Base-by-base conservation (phyloP, 2,329 filamentous ascomycete genomes). In the Aspergillus sp. region DNA sequence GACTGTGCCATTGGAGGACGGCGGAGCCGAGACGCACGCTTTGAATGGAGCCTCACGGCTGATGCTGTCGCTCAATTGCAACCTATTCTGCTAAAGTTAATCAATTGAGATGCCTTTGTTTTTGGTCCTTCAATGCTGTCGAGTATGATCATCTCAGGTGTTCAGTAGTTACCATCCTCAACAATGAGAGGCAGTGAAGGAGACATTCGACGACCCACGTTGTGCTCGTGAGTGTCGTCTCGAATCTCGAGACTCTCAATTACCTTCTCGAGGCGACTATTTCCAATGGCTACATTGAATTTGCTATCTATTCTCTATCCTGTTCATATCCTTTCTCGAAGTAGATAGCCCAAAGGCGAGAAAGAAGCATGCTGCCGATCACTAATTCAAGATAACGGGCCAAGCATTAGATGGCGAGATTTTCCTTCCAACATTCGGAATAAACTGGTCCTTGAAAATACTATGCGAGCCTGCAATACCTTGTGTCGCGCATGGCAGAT, bases 21-120 rank as follows among this genome's bases (percentile, higher is more conserved):
- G 54, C 62, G 60, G 57, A 64, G 59, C 62, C 62, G 59, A 58
- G 59, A 61, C 49, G 51, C 53, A 57, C 51, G 34, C 34, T 55
- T 41, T 34, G 48, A 57, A 53, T 59, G 49, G 57, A 61, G 59
- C 59, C 59, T 58, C 54, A 58, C 38, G 51, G 30, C 13, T 28
- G 34, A 55, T 56, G 46, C 34, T 60, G 46, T 48, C 47, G 15
- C 48, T 50, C 48, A 50, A 22, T 28, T n/a, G 25, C 46, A 22
- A 48, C 23, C 46, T 22, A 47, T 19, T 19, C 45, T 47, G 9
- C 45, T 47, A 7, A 7, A 17, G 45, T 9, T 23, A 8, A 22
- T 47, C 22, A 4, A 22, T 23, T 19, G 45, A 47, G n/a, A 47
- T 47, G 25, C 25, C 25, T 28, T 28, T 28, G 4, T 28, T 28